These are phyloP conservation scores for Barbatosphaeria neglecta DNA, from an alignment of 495 filamentous ascomycete genomes.

Conservation along the genomic window DNA sequence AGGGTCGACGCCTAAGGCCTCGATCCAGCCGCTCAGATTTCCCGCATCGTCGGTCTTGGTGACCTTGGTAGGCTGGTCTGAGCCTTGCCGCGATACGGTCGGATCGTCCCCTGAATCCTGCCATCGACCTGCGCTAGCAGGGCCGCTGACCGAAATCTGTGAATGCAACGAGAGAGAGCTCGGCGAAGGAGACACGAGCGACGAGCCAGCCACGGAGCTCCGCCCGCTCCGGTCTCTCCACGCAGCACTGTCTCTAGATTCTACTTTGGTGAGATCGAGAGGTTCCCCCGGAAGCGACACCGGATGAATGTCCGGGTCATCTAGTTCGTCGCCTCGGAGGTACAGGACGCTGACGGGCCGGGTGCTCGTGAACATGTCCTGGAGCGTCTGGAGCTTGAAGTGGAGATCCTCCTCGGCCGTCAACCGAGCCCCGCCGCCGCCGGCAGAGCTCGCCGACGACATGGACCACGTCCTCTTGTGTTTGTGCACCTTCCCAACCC, in stretches of 20 bases:
- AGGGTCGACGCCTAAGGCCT: constrained; percentile 80
- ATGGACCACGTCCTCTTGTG: constrained; percentile 95
- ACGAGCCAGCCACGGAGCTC: constrained; percentile 41
- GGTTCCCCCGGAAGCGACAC: constrained; percentile 63
- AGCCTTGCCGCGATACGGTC: constrained; percentile 27
- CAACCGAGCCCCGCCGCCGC: constrained; percentile 42
- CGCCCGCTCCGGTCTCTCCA: constrained; percentile 48
- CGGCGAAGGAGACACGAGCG: constrained; percentile 61
- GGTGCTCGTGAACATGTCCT: constrained; percentile 95
- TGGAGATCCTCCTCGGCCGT: constrained; percentile 83
- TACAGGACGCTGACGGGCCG: constrained; percentile 74
- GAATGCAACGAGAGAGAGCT: constrained; percentile 50
- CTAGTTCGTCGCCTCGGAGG: constrained; percentile 67
- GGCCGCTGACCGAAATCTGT: constrained; percentile 26
- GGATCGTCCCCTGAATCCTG: constrained; percentile 35
- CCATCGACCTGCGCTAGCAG: constrained; percentile 40
- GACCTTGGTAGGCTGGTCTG: constrained; percentile 40
- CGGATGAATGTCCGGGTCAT: constrained; percentile 83
- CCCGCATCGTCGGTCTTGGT: constrained; percentile 37
- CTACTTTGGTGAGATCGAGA: constrained; percentile 44
- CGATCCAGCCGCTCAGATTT: constrained; percentile 67
- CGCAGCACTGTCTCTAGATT: constrained; percentile 38
- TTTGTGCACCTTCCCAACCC: constrained; percentile 68
- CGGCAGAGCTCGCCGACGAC: constrained; percentile 68
- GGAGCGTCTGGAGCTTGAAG: constrained; percentile 66